phyloP scores from a whole-genome alignment of 176 grass and related monocot species.

The Elaeis guineensis region DNA sequence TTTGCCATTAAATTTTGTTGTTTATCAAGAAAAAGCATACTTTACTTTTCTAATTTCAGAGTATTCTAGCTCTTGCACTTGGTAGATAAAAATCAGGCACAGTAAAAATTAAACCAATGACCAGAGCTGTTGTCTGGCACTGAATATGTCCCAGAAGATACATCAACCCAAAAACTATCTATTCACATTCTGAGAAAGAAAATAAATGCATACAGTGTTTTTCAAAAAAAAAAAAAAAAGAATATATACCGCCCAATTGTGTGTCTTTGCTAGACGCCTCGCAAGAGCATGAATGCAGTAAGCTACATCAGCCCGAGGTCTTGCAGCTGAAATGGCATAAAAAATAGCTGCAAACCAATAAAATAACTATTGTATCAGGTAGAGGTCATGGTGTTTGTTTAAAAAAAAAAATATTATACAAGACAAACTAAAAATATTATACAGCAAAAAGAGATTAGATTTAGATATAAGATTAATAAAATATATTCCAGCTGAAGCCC shows the following conservation, averaged over 20 bases:
- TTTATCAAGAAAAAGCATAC: not conserved
- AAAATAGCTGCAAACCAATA: slow-evolving; percentile 56
- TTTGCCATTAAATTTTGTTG: not conserved
- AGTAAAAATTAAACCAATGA: too few species aligned
- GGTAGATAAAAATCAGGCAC: too few species aligned
- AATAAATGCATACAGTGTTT: not conserved
- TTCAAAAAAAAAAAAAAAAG: too few species aligned
- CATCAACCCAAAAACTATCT: not conserved
- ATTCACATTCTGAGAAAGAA: not conserved
- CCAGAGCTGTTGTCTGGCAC: too few species aligned
- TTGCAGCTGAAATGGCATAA: slow-evolving; percentile 61
- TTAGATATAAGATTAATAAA: too few species aligned
- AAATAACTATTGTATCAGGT: too few species aligned
- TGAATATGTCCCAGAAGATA: too few species aligned
- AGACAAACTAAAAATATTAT: not conserved
- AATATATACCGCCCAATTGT: slow-evolving; percentile 81
- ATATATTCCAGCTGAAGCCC: too few species aligned
- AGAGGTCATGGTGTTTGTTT: too few species aligned
- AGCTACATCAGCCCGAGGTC: slow-evolving; percentile 74
- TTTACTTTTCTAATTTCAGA: not conserved
- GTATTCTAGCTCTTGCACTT: too few species aligned
- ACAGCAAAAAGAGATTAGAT: too few species aligned
- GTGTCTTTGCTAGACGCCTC: slow-evolving; percentile 86
- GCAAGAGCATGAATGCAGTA: slow-evolving; percentile 98
- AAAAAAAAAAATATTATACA: not conserved